Evolutionary conservation across 108 stramenopile genomes (phyloP).

Genomic region (Aurantiochytrium sp.): DNA sequence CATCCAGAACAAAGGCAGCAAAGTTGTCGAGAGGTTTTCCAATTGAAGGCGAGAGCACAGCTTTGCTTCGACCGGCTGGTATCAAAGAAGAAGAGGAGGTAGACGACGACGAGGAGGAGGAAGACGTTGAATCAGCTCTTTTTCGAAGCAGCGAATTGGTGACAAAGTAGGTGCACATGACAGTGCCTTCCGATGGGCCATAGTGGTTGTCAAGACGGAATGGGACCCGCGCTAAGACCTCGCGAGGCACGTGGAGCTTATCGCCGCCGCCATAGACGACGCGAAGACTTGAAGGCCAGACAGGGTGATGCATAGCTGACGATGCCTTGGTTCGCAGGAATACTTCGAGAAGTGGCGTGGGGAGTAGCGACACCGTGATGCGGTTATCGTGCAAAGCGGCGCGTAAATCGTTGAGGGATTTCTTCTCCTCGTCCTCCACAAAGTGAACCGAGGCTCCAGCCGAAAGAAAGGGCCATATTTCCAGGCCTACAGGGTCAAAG

Average conservation of each 20-base stretch:
- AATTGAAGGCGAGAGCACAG: background rate
- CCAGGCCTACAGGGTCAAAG: conserved; percentile 15
- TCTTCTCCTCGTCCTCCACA: background rate
- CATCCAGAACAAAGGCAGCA: background rate
- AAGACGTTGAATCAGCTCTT: too few relatives aligned
- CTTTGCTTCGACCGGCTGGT: background rate
- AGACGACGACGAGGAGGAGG: background rate
- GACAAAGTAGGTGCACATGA: background rate
- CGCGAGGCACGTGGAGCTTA: background rate
- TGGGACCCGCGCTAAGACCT: background rate
- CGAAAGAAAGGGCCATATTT: background rate
- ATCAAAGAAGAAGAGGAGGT: background rate
- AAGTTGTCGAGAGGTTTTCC: background rate
- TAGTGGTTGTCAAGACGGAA: conserved; percentile 14
- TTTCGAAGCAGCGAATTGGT: background rate
- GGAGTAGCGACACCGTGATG: background rate
- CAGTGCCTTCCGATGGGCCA: background rate
- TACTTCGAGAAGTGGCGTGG: background rate
- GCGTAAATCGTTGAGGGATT: background rate
- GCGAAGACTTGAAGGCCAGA: background rate
- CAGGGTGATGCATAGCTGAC: background rate
- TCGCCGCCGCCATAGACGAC: background rate
- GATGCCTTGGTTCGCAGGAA: background rate
- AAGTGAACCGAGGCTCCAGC: background rate
- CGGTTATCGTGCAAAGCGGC: background rate